Evolutionary conservation across 108 stramenopile genomes (phyloP), one percentile per base, ranked within the genome.

Genomic region (Cyclotella baltica): DNA sequence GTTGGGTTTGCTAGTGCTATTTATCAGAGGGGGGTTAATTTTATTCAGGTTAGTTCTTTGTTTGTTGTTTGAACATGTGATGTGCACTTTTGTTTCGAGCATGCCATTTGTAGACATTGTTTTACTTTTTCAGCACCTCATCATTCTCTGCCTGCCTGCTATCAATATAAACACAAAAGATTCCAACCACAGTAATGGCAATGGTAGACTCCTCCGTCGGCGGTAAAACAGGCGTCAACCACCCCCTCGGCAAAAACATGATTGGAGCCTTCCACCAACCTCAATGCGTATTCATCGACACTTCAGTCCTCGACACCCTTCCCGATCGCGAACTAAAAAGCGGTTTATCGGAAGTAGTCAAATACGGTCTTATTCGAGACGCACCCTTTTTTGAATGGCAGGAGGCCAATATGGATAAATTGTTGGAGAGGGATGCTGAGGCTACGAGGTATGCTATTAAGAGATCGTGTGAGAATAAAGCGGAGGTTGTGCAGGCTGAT

Each of bases 201-300:
- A 98, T 98, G 98, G 98, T 98, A 11, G 99, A 99, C 87, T 89
- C 89, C 23, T 91, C 92, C 50, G 97, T 99, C 29, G 99, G 99
- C 30, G 99, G 99, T 51, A 99, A 99, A 87, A 99, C 99, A 0
- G 98, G 94, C 33, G 97, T 99, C 76, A 98, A 99, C 73, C 97
- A 97, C 75, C 90, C 97, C 25, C 81, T 89, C 31, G 99, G 98
- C 58, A 99, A 99, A 87, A 99, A 99, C 83, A 97, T 99, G 95
- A 90, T 99, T 66, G 99, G 99, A 16, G 95, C 98, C 46, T 98
- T 99, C 83, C 94, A 98, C 73, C 99, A 99, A 82, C 99, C 99
- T 19, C 87, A 95, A 65, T 94, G 95, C 67, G 95, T 98, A 62
- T 88, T 97, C 72, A 88, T 97, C 52, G 96, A 97, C 78, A 96